Evolutionary conservation across 2,329 filamentous ascomycete genomes (phyloP).

Genomic region (Penicillium frequentans): DNA sequence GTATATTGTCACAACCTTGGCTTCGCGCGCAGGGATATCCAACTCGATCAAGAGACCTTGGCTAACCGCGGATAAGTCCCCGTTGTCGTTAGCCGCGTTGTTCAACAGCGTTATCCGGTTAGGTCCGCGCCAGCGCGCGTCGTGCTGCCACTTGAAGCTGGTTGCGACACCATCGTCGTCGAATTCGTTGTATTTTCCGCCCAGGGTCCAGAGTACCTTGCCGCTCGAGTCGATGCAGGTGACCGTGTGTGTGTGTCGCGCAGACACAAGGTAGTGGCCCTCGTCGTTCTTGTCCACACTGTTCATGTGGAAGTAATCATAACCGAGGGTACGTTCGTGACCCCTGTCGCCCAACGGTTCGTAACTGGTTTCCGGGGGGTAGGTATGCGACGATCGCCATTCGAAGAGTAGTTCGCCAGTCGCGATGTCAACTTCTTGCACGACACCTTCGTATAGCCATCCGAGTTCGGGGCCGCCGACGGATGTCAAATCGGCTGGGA

Average conservation of each 20-base stretch:
- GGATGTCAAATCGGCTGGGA: constrained; percentile 40
- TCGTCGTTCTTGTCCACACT: constrained; percentile 51
- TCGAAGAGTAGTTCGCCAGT: constrained; percentile 45
- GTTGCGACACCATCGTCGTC: constrained; percentile 21
- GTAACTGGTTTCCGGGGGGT: constrained; percentile 27
- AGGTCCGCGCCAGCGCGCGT: constrained; percentile 28
- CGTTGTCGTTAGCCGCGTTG: constrained; percentile 24
- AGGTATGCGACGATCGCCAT: constrained; percentile 47
- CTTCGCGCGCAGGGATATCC: constrained; percentile 7
- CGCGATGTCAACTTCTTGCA: constrained; percentile 49
- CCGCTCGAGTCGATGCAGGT: constrained; percentile 38
- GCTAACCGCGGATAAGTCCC: constrained; percentile 12
- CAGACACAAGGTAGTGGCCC: constrained; percentile 45
- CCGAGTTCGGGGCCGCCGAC: constrained; percentile 39
- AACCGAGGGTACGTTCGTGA: constrained; percentile 30
- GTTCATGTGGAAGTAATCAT: constrained; percentile 58
- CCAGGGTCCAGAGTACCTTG: constrained; percentile 27
- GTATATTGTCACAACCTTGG: constrained; percentile 13
- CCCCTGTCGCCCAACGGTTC: constrained; percentile 15
- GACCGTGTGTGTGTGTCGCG: constrained; percentile 39
- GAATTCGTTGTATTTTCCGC: constrained; percentile 32
- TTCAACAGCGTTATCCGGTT: constrained; percentile 27
- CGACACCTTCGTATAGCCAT: constrained; percentile 43
- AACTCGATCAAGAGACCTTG: constrained; percentile 18
- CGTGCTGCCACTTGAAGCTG: constrained; percentile 30